Conservation (phyloP, 805 yeast species). For the Metschnikowia proteae region DNA sequence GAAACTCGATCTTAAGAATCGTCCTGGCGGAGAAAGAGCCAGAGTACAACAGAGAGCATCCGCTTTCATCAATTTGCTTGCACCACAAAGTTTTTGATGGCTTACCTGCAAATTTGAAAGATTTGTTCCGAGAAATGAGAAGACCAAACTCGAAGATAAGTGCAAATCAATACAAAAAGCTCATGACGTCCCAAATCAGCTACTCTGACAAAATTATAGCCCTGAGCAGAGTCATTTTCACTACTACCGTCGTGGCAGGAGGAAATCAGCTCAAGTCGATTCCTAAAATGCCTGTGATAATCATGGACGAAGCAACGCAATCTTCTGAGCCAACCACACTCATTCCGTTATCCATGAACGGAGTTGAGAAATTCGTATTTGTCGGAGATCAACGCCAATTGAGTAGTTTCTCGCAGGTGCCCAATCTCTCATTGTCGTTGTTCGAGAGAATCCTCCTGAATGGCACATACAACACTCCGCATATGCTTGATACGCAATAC, state of each 20-base stretch:
- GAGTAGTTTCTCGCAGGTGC: conserved; percentile 67
- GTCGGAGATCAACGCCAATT: conserved; percentile 77
- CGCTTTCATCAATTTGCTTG: conserved; percentile 55
- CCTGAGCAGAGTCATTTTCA: conserved; percentile 56
- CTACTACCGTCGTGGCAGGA: conserved; percentile 72
- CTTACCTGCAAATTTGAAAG: conserved; percentile 44
- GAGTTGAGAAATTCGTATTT: conserved; percentile 62
- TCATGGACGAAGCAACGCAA: conserved; percentile 78
- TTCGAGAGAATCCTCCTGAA: conserved; percentile 64
- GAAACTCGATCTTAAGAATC: conserved; percentile 52
- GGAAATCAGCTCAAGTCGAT: conserved; percentile 53
- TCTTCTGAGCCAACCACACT: conserved; percentile 70
- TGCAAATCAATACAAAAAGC: conserved; percentile 47
- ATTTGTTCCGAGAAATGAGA: conserved; percentile 41
- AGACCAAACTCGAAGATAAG: conserved; percentile 19
- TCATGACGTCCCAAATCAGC: conserved; percentile 40
- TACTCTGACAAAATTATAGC: conserved; percentile 47
- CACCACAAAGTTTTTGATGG: conserved; percentile 56
- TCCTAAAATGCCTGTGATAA: conserved; percentile 57
- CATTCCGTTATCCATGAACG: conserved; percentile 65
- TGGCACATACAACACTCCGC: conserved; percentile 57
- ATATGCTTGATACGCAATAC: conserved; percentile 67
- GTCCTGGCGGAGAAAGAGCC: conserved; percentile 57
- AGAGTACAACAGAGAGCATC: conserved; percentile 57
- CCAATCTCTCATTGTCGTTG: conserved; percentile 60